Conservation (phyloP, 257 asterid genomes). For the Salvia miltiorrhiza region DNA sequence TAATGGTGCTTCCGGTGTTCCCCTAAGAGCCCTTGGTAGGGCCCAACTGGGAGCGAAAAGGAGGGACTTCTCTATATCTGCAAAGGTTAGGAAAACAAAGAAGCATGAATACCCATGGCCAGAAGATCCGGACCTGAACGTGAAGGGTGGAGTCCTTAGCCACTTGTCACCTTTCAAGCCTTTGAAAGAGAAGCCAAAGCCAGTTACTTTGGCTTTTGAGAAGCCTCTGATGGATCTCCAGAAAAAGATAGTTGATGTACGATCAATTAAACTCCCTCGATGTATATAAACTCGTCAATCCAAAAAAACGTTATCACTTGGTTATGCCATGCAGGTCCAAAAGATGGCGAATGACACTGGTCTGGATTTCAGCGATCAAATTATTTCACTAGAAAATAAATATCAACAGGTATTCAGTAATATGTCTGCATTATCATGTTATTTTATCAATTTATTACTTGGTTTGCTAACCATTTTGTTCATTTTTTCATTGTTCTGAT, state of each 20-base stretch:
- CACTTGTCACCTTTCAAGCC: conserved; percentile 77
- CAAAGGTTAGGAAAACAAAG: no score
- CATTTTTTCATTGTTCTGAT: conserved; percentile 12
- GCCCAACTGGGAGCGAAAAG: conserved; percentile 49
- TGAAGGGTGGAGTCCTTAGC: conserved; percentile 79
- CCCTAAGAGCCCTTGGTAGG: conserved; percentile 63
- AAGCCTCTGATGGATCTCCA: conserved; percentile 76
- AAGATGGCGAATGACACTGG: conserved; percentile 92
- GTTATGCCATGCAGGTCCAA: conserved; percentile 54
- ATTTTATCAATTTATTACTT: not conserved
- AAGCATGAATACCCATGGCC: conserved; percentile 81
- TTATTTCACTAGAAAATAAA: conserved; percentile 64
- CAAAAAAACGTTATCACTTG: not conserved
- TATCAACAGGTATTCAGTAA: conserved; percentile 66
- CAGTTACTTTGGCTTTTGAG: conserved; percentile 86
- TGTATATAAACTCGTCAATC: not conserved
- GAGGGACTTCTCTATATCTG: conserved; percentile 43
- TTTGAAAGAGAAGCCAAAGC: no score
- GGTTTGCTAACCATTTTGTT: not conserved
- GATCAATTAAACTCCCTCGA: not conserved
- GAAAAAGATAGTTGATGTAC: conserved; percentile 75
- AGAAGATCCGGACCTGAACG: conserved; percentile 66
- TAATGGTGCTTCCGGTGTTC: conserved; percentile 57
- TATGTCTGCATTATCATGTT: not conserved
- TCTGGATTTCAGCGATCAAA: conserved; percentile 73